Evolutionary conservation across 2,329 filamentous ascomycete genomes (phyloP).

Genomic region (Fusarium proliferatum): DNA sequence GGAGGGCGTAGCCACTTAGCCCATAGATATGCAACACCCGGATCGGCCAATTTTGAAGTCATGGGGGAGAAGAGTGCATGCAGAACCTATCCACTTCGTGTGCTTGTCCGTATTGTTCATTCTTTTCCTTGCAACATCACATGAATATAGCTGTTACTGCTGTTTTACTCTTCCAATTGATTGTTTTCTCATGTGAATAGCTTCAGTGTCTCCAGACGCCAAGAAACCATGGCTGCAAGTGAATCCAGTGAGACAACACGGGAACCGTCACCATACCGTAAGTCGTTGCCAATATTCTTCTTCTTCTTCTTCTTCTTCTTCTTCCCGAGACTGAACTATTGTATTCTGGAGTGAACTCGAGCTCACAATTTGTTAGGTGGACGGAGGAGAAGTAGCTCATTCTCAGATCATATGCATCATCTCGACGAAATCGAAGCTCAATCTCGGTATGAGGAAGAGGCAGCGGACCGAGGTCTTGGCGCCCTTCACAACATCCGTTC

Average conservation of each 20-base stretch:
- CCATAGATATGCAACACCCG: conserved; percentile 27
- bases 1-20: conserved; percentile 9
- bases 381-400: conserved; percentile 40
- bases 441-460: conserved; percentile 55
- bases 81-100: conserved; percentile 19
- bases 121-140: conserved; percentile 10
- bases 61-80: conserved; percentile 25
- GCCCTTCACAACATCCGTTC: conserved; percentile 51
- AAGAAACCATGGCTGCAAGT: conserved; percentile 39
- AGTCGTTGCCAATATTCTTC: conserved; percentile 23
- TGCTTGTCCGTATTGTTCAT: conserved; percentile 7
- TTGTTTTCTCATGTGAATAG: conserved; percentile 31
- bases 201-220: conserved; percentile 4
- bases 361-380: conserved; percentile 40
- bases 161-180: not conserved
- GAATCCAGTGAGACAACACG: conserved; percentile 45
- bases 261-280: conserved; percentile 43
- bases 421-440: conserved; percentile 55
- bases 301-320: not conserved
- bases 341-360: not conserved
- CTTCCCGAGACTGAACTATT: not conserved
- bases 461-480: conserved; percentile 50
- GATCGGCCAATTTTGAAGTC: conserved; percentile 16
- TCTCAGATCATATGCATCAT: conserved; percentile 40
- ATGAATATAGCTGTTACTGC: not conserved